phyloP scores from a whole-genome alignment of 345 rosid genomes.

The Firmiana major region DNA sequence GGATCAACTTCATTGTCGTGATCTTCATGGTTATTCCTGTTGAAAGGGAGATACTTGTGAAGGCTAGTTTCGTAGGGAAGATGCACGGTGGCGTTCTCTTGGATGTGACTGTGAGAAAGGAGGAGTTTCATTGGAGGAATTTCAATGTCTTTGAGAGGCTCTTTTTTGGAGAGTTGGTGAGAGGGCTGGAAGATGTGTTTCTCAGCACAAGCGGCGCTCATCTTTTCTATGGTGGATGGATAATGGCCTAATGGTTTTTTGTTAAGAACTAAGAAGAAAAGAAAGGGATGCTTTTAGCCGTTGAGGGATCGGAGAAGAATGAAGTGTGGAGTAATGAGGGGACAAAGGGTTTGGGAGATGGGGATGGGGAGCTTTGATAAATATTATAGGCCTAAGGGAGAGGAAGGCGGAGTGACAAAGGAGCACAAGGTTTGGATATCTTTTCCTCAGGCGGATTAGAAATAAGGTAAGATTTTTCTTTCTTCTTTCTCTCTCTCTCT shows the following conservation, averaged over 20 bases:
- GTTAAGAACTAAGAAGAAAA: too few species aligned
- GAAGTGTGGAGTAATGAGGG: conserved; percentile 7
- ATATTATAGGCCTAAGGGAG: too few species aligned
- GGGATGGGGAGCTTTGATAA: too few species aligned
- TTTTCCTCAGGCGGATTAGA: too few species aligned
- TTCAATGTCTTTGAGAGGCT: conserved; percentile 40
- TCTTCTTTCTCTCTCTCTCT: too few species aligned
- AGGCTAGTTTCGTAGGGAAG: conserved; percentile 13
- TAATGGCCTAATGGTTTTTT: neutral
- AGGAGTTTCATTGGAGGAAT: conserved; percentile 65
- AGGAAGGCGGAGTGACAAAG: too few species aligned
- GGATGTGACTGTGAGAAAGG: conserved; percentile 16
- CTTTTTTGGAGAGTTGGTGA: conserved; percentile 30
- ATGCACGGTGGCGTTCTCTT: neutral
- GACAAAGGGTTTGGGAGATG: conserved; percentile 5
- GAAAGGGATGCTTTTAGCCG: neutral
- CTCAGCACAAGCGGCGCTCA: conserved; percentile 50
- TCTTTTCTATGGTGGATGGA: neutral
- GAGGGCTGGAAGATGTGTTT: conserved; percentile 37
- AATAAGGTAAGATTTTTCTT: too few species aligned
- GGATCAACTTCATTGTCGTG: conserved; percentile 43
- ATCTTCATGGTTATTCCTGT: conserved; percentile 17
- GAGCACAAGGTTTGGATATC: too few species aligned
- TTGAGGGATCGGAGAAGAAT: too few species aligned
- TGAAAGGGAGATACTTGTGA: conserved; percentile 36